These are phyloP conservation scores for Cordyceps fumosorosea DNA, from an alignment of 2,329 filamentous ascomycete species.

Conservation along the genomic window DNA sequence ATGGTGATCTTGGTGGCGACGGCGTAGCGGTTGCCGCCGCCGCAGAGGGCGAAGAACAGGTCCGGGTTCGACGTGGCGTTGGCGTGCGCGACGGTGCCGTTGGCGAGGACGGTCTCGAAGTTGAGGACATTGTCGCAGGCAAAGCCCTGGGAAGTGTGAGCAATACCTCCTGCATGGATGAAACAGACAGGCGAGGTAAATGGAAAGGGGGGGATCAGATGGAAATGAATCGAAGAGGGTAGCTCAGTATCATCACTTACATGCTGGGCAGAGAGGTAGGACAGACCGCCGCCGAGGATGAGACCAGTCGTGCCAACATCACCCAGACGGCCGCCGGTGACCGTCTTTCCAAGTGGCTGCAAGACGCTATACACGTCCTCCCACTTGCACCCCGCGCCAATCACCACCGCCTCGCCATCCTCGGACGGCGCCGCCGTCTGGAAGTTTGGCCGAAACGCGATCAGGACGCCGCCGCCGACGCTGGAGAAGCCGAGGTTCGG, in stretches of 20 bases:
- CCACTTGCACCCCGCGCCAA: constrained; percentile 34
- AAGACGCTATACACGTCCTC: constrained; percentile 30
- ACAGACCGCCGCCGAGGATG: constrained; percentile 24
- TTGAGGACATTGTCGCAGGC: constrained; percentile 33
- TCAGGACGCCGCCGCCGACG: constrained; percentile 30
- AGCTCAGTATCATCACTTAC: constrained; percentile 14
- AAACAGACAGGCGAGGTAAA: not conserved
- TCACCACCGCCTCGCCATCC: constrained; percentile 27
- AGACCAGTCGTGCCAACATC: constrained; percentile 23
- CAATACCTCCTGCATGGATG: not conserved
- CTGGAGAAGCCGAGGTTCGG: constrained; percentile 29
- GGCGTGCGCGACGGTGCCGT: constrained; percentile 34
- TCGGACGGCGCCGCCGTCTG: constrained; percentile 2
- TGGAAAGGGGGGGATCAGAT: not conserved
- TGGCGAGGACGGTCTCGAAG: constrained; percentile 37
- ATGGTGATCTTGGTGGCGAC: constrained; percentile 23
- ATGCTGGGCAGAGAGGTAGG: constrained; percentile 24
- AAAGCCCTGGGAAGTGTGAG: constrained; percentile 24
- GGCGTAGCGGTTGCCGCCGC: constrained; percentile 42
- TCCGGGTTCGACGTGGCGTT: constrained; percentile 30
- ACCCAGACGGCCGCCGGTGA: constrained; percentile 26
- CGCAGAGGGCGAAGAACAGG: constrained; percentile 38
- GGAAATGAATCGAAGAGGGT: not conserved
- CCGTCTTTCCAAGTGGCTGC: constrained; percentile 27
- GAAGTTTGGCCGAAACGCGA: constrained; percentile 28